Base-by-base conservation (phyloP, 2,329 filamentous ascomycete species). In the Fusarium gaditjirri region DNA sequence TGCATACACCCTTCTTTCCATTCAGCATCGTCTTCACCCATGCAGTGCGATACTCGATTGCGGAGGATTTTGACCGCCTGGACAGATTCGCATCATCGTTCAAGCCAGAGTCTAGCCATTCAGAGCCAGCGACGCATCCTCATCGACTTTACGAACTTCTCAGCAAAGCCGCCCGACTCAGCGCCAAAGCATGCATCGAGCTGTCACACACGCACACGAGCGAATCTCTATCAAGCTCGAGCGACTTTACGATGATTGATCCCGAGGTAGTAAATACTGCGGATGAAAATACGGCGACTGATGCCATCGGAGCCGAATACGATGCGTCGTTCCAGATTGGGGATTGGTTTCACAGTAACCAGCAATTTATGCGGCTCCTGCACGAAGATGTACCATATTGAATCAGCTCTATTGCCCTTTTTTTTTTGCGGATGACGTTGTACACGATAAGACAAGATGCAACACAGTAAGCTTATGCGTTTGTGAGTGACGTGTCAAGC, bases 11-110 rank as follows among this genome's bases (percentile, higher is more conserved):
- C 7, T 83, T 83, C 61, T 78, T 81, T 4, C 77, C 82, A 4
- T 83, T 83, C 54, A 82, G 76, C 49, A 80, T 83, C 8, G 43
- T 83, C 1, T 80, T 83, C 53, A 78, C 76, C 2, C 76, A 75
- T 12, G 75, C 75, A 8, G 70, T 83, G 31, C 75, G 79, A 41
- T 39, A 56, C 54, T 69, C 13, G 2, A 42, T 68, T 13, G 1
- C 23, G 6, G 52, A 60, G 2, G 74, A 76, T 12, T 27, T 76
- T 2, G 39, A 27, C 4, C 72, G 71, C 5, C 52, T 83, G 2
- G 77, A 82, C 16, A 57, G 70, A 8, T 83, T 83, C 43, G 72
- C 76, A 8, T 65, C 69, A 8, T 83, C 81, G 1, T 69, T 83
- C 16, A 55, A 69, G 33, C 65, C 76, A 0, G 73, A 73, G 10